phyloP scores from a whole-genome alignment of 2,329 filamentous ascomycete species.

The Fusarium sp. region DNA sequence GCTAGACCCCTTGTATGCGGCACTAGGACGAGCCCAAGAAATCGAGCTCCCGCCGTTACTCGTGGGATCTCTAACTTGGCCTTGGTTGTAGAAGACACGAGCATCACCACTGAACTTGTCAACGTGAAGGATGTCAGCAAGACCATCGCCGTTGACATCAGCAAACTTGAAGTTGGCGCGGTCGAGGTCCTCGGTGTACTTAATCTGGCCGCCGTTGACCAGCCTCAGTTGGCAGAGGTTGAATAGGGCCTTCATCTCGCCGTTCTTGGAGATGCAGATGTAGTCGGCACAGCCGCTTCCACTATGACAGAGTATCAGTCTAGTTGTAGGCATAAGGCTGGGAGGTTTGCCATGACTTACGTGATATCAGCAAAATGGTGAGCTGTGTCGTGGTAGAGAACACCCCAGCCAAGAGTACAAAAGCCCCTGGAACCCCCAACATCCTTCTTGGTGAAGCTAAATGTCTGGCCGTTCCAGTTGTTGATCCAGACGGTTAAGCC shows the following conservation, averaged over 20 bases:
- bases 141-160: constrained; percentile 12
- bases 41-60: too few species aligned
- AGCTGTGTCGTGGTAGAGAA: constrained; percentile 1
- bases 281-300: constrained; percentile 1
- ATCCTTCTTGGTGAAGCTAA: neutral
- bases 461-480: neutral
- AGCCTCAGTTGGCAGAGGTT: too few species aligned
- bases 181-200: constrained; percentile 9
- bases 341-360: too few species aligned
- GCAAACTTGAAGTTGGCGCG: constrained; percentile 25
- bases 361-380: constrained; percentile 11
- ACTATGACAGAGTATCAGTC: too few species aligned
- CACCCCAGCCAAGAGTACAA: constrained; percentile 5
- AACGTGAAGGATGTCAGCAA: constrained; percentile 24
- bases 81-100: constrained; percentile 4
- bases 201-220: constrained; percentile 5
- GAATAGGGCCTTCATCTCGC: too few species aligned
- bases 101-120: constrained; percentile 27
- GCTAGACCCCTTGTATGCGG: too few species aligned
- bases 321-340: too few species aligned
- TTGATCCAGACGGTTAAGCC: constrained; percentile 19
- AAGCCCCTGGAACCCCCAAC: neutral
- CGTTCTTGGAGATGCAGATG: constrained; percentile 4
- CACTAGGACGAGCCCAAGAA: too few species aligned
- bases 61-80: neutral